Conservation (phyloP, 129 eudicot genomes). For the Lactuca saligna region DNA sequence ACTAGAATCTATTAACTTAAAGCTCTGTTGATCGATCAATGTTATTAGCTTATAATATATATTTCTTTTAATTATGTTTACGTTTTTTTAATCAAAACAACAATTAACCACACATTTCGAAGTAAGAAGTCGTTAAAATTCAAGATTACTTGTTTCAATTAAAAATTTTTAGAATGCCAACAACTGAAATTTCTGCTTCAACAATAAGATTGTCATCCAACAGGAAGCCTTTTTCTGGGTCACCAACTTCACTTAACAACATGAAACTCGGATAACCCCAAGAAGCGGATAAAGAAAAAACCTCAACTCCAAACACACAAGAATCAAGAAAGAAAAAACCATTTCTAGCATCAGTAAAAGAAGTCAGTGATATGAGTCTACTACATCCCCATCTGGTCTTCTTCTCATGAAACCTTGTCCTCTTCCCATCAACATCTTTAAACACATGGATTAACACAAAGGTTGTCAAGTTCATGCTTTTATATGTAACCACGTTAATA, state of each 20-base stretch:
- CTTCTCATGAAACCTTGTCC: slow-evolving; percentile 7
- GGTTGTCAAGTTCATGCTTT: no score
- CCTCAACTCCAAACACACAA: slow-evolving; percentile 27
- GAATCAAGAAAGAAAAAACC: slow-evolving; percentile 11
- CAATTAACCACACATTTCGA: neutral
- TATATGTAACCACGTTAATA: neutral
- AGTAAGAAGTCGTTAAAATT: neutral
- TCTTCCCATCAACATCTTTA: slow-evolving; percentile 22
- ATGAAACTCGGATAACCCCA: neutral
- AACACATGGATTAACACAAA: neutral
- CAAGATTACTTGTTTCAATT: neutral
- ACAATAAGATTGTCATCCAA: slow-evolving; percentile 3
- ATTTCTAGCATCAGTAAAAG: neutral
- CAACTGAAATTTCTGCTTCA: slow-evolving; percentile 11
- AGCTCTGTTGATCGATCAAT: no score
- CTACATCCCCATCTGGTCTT: slow-evolving; percentile 7
- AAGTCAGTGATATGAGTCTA: neutral
- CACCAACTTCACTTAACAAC: neutral
- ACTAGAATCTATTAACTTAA: no score
- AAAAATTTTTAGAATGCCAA: slow-evolving; percentile 1
- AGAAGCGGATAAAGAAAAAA: neutral
- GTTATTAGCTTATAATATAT: no score
- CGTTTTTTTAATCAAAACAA: neutral
- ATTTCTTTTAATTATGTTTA: no score
- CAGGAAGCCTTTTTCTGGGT: neutral